Conservation (phyloP, 2,329 filamentous ascomycete genomes). For the Clonostachys solani region DNA sequence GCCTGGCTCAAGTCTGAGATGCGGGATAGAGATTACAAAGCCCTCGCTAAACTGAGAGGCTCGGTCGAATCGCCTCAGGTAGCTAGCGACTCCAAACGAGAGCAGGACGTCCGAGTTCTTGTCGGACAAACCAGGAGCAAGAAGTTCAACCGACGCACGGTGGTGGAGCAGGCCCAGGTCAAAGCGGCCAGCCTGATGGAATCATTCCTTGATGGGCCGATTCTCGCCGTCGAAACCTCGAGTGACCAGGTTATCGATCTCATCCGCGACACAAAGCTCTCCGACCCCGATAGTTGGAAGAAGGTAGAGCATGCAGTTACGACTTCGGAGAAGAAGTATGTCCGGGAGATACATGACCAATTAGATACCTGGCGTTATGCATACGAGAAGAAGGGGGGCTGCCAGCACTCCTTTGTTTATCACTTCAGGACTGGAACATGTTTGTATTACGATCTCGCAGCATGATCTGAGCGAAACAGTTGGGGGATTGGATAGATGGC, state of each 20-base stretch:
- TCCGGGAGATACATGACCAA: constrained; percentile 77
- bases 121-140: constrained; percentile 80
- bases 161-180: constrained; percentile 73
- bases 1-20: constrained; percentile 78
- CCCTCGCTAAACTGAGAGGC: constrained; percentile 38
- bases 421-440: constrained; percentile 84
- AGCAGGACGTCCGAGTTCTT: constrained; percentile 80
- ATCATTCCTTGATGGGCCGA: constrained; percentile 70
- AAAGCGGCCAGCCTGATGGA: constrained; percentile 60
- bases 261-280: constrained; percentile 69
- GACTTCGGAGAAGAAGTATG: constrained; percentile 74
- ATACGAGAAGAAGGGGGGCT: constrained; percentile 49
- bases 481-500: neutral
- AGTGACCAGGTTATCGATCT: constrained; percentile 72
- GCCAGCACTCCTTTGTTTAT: constrained; percentile 79
- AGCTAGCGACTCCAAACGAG: constrained; percentile 30
- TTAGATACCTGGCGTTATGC: constrained; percentile 58
- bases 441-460: constrained; percentile 74
- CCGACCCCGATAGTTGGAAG: constrained; percentile 81
- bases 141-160: constrained; percentile 83
- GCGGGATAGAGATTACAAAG: constrained; percentile 68
- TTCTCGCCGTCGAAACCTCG: constrained; percentile 83
- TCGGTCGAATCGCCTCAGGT: constrained; percentile 7
- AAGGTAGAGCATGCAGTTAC: constrained; percentile 74
- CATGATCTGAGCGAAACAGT: neutral